Conservation (phyloP, 2,329 filamentous ascomycete species). For the Raffaelea albimanens region DNA sequence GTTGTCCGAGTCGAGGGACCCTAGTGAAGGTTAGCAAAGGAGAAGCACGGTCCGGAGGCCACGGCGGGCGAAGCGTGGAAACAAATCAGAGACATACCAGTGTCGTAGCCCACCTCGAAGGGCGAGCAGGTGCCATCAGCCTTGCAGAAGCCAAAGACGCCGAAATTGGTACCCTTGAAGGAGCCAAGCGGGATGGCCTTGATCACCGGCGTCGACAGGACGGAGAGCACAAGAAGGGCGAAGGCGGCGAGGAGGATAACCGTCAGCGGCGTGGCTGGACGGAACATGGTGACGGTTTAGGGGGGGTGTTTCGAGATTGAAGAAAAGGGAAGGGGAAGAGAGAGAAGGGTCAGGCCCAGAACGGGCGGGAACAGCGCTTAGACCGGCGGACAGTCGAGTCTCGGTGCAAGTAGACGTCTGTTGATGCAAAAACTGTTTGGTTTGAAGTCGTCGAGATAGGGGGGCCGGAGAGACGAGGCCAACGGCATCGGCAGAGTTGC, state of each 20-base stretch:
- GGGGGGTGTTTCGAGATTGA: neutral
- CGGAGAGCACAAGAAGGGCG: conserved; percentile 72
- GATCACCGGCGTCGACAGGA: conserved; percentile 86
- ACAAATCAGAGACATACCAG: conserved; percentile 22
- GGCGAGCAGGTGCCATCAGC: conserved; percentile 52
- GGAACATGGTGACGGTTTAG: conserved; percentile 56
- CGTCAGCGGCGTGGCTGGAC: conserved; percentile 85
- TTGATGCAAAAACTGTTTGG: too few species aligned
- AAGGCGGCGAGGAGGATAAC: conserved; percentile 81
- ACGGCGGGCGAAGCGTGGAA: neutral
- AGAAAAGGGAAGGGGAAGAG: neutral
- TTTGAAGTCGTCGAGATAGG: too few species aligned
- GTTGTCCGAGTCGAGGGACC: conserved; percentile 19
- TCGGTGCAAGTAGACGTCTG: too few species aligned
- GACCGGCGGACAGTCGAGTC: too few species aligned
- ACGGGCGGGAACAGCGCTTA: neutral
- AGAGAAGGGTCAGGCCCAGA: neutral
- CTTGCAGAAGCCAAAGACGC: conserved; percentile 85
- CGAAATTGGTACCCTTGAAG: conserved; percentile 70
- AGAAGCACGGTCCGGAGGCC: conserved; percentile 4
- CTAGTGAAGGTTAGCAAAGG: too few species aligned
- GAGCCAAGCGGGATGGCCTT: conserved; percentile 73
- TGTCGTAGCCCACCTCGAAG: conserved; percentile 77
- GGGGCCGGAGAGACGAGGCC: too few species aligned
- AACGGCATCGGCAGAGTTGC: too few species aligned